Evolutionary conservation across 495 filamentous ascomycete species (phyloP).

Genomic region (Haplographium delicatum): DNA sequence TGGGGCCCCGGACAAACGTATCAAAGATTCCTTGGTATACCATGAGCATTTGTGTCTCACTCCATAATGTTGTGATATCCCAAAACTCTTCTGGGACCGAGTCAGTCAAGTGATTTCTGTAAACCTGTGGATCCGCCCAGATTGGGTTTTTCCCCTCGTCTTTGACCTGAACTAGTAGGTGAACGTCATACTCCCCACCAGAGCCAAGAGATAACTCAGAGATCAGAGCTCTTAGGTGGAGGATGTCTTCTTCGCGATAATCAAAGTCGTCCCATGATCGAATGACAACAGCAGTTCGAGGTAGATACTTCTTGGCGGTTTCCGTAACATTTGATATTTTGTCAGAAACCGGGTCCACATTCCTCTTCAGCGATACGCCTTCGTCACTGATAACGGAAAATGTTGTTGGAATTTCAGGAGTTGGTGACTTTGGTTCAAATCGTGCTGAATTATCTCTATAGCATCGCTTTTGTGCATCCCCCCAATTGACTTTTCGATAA

Average conservation of each 20-base stretch:
- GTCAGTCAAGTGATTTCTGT: slow-evolving; percentile 54
- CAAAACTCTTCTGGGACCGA: slow-evolving; percentile 81
- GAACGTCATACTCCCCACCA: slow-evolving; percentile 76
- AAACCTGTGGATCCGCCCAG: slow-evolving; percentile 54
- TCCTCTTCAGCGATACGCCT: not conserved
- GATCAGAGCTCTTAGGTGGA: slow-evolving; percentile 68
- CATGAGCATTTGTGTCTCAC: slow-evolving; percentile 82
- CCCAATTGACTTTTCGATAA: slow-evolving; percentile 70
- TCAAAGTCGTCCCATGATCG: slow-evolving; percentile 67
- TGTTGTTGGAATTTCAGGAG: not conserved
- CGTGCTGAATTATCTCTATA: slow-evolving; percentile 62
- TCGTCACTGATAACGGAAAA: slow-evolving; percentile 2
- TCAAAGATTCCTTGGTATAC: slow-evolving; percentile 81
- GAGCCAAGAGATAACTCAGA: slow-evolving; percentile 70
- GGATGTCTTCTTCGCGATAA: slow-evolving; percentile 64
- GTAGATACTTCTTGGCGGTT: slow-evolving; percentile 30
- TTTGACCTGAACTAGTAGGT: slow-evolving; percentile 75
- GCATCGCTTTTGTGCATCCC: slow-evolving; percentile 65
- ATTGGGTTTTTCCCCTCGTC: slow-evolving; percentile 54
- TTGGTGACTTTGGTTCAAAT: slow-evolving; percentile 37
- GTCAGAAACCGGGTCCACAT: not conserved
- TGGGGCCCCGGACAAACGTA: slow-evolving; percentile 55
- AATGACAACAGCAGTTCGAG: slow-evolving; percentile 69
- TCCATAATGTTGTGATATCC: slow-evolving; percentile 87
- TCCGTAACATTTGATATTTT: slow-evolving; percentile 15